Percentiles rank a stretch among this genome's conserved stretches.
phyloP scores from a whole-genome alignment of 306 rosid genomes.

The Begonia masoniana region DNA sequence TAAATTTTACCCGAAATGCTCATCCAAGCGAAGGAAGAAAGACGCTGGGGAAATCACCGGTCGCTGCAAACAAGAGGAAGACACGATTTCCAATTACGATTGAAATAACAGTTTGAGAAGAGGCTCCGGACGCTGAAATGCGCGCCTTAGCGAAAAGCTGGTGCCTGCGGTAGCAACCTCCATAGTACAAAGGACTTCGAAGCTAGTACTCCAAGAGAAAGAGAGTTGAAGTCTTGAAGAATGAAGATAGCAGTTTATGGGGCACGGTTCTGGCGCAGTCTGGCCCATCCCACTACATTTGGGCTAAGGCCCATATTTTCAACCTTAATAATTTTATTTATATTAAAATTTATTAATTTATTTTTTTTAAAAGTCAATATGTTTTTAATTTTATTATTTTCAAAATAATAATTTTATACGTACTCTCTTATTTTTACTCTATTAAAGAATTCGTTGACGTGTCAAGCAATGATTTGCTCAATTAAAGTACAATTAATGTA shows the following conservation, averaged over 20 bases:
- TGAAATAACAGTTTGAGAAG: slow-evolving; percentile 11
- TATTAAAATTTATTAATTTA: no score
- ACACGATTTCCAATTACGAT: slow-evolving; percentile 13
- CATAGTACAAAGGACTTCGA: slow-evolving; percentile 17
- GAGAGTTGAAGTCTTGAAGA: not conserved
- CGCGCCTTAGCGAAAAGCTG: slow-evolving; percentile 30
- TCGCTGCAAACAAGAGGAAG: slow-evolving; percentile 14
- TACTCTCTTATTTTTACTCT: no score
- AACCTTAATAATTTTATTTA: no score
- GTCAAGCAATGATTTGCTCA: no score
- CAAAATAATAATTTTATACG: no score
- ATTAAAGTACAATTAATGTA: no score
- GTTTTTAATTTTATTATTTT: no score
- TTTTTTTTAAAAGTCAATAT: no score
- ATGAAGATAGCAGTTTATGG: not conserved
- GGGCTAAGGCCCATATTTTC: no score
- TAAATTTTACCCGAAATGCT: slow-evolving; percentile 45
- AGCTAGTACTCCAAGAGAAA: slow-evolving; percentile 1
- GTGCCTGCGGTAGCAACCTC: slow-evolving; percentile 31
- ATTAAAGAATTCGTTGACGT: no score
- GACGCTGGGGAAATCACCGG: slow-evolving; percentile 40
- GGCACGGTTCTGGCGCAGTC: not conserved
- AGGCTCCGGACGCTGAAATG: slow-evolving; percentile 12
- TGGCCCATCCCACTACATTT: not conserved
- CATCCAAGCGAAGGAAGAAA: slow-evolving; percentile 30